Conservation (phyloP, 305 asterid genomes). For the Fraxinus baroniana region DNA sequence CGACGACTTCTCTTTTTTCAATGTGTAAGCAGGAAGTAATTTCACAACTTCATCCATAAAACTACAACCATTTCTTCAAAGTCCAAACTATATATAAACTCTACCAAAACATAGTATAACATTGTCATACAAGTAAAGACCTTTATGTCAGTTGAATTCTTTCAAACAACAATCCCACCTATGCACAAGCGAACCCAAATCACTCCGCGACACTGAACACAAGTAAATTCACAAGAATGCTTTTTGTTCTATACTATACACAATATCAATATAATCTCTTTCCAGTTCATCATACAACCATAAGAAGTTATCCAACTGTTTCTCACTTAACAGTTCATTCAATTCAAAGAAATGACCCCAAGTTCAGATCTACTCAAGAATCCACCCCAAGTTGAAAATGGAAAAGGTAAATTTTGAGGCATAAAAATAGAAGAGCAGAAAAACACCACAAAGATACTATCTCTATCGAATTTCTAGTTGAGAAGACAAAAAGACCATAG, state of each 20-base stretch:
- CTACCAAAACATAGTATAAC: background rate
- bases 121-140: background rate
- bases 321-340: background rate
- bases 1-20: background rate
- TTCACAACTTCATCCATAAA: background rate
- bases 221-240: background rate
- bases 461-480: conserved; percentile 2
- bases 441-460: conserved; percentile 9
- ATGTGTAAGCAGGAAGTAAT: background rate
- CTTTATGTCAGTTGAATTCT: background rate
- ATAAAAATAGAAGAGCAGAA: background rate
- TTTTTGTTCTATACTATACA: background rate
- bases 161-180: background rate
- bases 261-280: background rate
- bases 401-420: background rate
- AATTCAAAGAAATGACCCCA: background rate
- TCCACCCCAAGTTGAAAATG: background rate
- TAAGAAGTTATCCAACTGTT: background rate
- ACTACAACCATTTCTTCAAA: background rate
- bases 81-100: background rate
- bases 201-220: background rate
- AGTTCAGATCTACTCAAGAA: background rate
- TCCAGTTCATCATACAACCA: background rate
- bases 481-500: background rate
- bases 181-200: background rate